These are phyloP conservation scores for Lentinus tigrinus DNA, from an alignment of 768 basidiomycete species.

Conservation along the genomic window DNA sequence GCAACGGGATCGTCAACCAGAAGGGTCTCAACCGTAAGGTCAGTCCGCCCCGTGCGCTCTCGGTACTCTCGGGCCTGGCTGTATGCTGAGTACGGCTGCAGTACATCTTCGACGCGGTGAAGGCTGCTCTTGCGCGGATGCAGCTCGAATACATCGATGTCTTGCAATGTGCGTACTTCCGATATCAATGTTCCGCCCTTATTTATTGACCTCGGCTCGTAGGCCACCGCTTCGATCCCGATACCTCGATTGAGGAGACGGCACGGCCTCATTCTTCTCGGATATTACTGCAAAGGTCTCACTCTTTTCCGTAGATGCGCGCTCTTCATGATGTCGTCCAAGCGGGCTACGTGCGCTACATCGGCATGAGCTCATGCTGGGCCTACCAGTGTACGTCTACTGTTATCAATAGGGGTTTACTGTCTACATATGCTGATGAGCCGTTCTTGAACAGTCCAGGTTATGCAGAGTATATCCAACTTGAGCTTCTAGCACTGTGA, in stretches of 20 bases:
- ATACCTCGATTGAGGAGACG: conserved; percentile 40
- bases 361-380: conserved; percentile 39
- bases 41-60: not conserved
- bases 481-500: not conserved
- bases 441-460: not conserved
- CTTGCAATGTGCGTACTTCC: conserved; percentile 41
- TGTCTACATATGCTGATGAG: not conserved
- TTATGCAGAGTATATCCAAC: conserved; percentile 40
- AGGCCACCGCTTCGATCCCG: conserved; percentile 35
- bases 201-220: too few relatives aligned
- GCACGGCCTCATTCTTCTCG: not conserved
- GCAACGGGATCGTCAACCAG: conserved; percentile 38
- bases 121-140: conserved; percentile 40
- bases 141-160: conserved; percentile 58
- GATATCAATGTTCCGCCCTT: not conserved
- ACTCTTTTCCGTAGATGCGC: conserved; percentile 6
- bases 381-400: conserved; percentile 18
- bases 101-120: conserved; percentile 60
- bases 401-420: not conserved
- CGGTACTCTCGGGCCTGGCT: not conserved
- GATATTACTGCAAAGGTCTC: not conserved
- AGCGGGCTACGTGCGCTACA: conserved; percentile 43
- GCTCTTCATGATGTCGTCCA: conserved; percentile 49
- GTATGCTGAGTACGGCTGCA: not conserved
- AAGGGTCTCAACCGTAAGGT: conserved; percentile 41